These are phyloP conservation scores for Fusarium newnesense DNA, from an alignment of 2,329 filamentous ascomycete genomes.

Conservation along the genomic window DNA sequence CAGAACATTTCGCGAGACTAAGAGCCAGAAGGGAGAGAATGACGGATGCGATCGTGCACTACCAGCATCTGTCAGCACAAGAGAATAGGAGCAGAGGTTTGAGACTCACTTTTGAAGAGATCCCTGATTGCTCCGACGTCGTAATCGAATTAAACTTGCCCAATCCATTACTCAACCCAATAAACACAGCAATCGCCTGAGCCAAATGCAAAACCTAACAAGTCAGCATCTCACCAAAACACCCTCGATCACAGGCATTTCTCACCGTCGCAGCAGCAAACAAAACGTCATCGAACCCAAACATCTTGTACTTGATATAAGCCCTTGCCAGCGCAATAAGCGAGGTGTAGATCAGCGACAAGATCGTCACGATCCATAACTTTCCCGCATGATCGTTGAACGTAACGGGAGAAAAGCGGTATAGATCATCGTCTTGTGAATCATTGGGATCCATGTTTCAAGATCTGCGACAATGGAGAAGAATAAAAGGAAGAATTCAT, in stretches of 20 bases:
- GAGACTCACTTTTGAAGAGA: slow-evolving; percentile 15
- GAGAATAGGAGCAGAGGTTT: fast-evolving
- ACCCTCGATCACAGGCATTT: fast-evolving
- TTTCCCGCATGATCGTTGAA: slow-evolving; percentile 34
- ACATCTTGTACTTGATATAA: slow-evolving; percentile 39
- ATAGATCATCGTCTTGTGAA: background rate
- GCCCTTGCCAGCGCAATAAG: slow-evolving; percentile 25
- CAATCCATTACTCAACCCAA: slow-evolving; percentile 24
- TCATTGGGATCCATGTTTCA: slow-evolving; percentile 12
- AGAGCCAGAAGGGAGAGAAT: slow-evolving; percentile 21
- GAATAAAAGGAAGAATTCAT: background rate
- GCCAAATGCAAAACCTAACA: slow-evolving; percentile 24
- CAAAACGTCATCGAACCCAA: slow-evolving; percentile 32
- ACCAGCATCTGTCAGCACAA: background rate
- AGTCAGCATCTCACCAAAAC: background rate
- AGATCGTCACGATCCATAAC: slow-evolving; percentile 36
- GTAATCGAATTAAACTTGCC: slow-evolving; percentile 36
- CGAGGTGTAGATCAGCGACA: slow-evolving; percentile 35
- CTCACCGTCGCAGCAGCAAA: slow-evolving; percentile 27
- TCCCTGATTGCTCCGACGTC: slow-evolving; percentile 15
- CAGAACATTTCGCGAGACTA: slow-evolving; percentile 26
- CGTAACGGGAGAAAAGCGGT: slow-evolving; percentile 28
- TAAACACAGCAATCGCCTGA: slow-evolving; percentile 31
- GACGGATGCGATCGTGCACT: slow-evolving; percentile 22
- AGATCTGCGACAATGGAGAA: background rate